Evolutionary conservation across 768 basidiomycete genomes (phyloP).

Genomic region (Mycena amicta): DNA sequence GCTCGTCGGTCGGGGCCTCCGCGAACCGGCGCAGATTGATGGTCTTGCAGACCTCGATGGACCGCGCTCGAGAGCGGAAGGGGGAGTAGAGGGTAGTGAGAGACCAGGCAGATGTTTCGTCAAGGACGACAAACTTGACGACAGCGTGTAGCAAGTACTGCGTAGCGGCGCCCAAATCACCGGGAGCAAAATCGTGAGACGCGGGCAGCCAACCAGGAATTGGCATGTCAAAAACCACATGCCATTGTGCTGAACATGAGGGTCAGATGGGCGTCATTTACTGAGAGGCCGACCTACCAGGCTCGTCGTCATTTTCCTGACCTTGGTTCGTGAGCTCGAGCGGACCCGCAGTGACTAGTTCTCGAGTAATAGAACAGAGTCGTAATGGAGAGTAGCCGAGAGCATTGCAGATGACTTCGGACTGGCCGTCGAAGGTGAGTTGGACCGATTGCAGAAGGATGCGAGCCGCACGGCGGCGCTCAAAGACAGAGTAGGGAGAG

Average conservation of each 20-base stretch:
- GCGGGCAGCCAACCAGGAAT: slow-evolving; percentile 92
- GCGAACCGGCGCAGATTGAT: slow-evolving; percentile 60
- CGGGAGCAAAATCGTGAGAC: slow-evolving; percentile 51
- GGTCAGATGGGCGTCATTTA: slow-evolving; percentile 4
- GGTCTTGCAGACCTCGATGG: slow-evolving; percentile 40
- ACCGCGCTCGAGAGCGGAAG: slow-evolving; percentile 49
- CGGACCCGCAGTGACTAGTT: slow-evolving; percentile 56
- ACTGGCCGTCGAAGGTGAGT: slow-evolving; percentile 85
- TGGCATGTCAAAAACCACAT: slow-evolving; percentile 76
- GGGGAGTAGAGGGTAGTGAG: slow-evolving; percentile 59
- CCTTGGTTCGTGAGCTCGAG: slow-evolving; percentile 68
- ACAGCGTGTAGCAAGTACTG: slow-evolving; percentile 70
- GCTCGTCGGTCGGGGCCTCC: slow-evolving; percentile 40
- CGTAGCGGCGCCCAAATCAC: slow-evolving; percentile 50
- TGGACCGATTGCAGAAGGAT: slow-evolving; percentile 69
- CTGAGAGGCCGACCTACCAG: slow-evolving; percentile 38
- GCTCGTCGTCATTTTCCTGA: slow-evolving; percentile 54
- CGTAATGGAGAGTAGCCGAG: slow-evolving; percentile 72
- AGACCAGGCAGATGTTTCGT: slow-evolving; percentile 47
- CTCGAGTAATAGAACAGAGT: slow-evolving; percentile 65
- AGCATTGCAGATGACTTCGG: slow-evolving; percentile 65
- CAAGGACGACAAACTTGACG: slow-evolving; percentile 56
- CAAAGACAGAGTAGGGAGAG: slow-evolving; percentile 59
- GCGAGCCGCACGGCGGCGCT: slow-evolving; percentile 50
- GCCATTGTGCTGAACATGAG: slow-evolving; percentile 53